phyloP scores from a whole-genome alignment of 2,329 filamentous ascomycete genomes.

The Gaeumannomyces sp. region DNA sequence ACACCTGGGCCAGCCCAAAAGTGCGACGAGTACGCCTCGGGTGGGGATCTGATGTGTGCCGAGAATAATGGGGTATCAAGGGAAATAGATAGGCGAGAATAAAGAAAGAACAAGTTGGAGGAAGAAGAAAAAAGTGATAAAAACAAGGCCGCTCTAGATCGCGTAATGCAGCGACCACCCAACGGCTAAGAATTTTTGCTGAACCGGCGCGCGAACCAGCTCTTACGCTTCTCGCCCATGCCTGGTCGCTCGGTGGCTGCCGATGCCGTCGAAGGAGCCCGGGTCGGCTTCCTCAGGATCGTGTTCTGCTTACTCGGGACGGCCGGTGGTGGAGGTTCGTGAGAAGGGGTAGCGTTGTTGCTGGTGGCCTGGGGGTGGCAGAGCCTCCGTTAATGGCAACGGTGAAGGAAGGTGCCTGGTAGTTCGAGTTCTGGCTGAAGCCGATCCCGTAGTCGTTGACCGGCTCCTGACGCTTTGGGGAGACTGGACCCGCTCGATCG shows the following conservation, averaged over 20 bases:
- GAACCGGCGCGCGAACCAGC: slow-evolving; percentile 81
- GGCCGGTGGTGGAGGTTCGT: slow-evolving; percentile 17
- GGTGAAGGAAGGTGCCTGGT: slow-evolving; percentile 35
- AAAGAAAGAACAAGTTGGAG: slow-evolving; percentile 6
- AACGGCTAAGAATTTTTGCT: slow-evolving; percentile 46
- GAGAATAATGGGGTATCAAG: slow-evolving; percentile 17
- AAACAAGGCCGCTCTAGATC: neutral
- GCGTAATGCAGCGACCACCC: neutral
- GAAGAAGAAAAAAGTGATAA: slow-evolving; percentile 8
- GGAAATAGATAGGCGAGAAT: slow-evolving; percentile 11
- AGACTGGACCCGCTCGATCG: slow-evolving; percentile 66
- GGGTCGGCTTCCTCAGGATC: slow-evolving; percentile 20
- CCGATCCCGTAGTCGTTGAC: slow-evolving; percentile 60
- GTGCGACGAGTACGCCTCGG: neutral
- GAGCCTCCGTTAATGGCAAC: slow-evolving; percentile 18
- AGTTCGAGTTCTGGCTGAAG: slow-evolving; percentile 37
- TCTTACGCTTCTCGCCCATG: slow-evolving; percentile 68
- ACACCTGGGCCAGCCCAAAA: neutral
- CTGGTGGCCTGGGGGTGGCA: slow-evolving; percentile 17
- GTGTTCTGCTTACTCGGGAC: slow-evolving; percentile 27
- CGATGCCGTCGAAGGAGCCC: slow-evolving; percentile 5
- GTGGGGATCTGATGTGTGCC: neutral
- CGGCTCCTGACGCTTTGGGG: slow-evolving; percentile 47
- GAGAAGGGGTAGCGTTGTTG: slow-evolving; percentile 8
- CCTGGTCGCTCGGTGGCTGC: slow-evolving; percentile 22